Evolutionary conservation across 257 asterid species (phyloP).

Genomic region (Apocynum venetum): DNA sequence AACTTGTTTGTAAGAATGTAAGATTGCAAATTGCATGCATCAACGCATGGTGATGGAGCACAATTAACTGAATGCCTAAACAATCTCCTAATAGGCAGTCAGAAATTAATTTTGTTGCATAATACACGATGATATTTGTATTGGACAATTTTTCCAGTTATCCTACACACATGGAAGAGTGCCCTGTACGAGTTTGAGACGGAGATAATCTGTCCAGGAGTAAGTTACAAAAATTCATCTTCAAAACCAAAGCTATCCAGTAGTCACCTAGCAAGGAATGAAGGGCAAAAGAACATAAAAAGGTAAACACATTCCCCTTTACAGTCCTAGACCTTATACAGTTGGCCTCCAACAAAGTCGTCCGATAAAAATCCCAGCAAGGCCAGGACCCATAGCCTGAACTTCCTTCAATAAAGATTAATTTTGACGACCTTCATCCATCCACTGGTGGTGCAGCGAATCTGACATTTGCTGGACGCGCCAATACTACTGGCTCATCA

Average conservation of each 20-base stretch:
- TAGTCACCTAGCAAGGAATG: constrained; percentile 7
- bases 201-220: constrained; percentile 2
- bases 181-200: constrained; percentile 18
- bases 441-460: constrained; percentile 87
- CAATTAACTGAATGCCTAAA: too few species aligned
- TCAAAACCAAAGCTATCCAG: constrained; percentile 9
- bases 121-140: not conserved
- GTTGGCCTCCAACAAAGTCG: constrained; percentile 8
- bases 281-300: not conserved
- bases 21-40: too few species aligned
- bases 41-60: too few species aligned
- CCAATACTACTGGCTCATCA: constrained; percentile 87
- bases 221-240: constrained; percentile 14
- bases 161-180: not conserved
- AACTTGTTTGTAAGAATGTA: too few species aligned
- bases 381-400: not conserved
- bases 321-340: constrained; percentile 6
- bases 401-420: constrained; percentile 6
- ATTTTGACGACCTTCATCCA: constrained; percentile 40
- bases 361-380: not conserved
- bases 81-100: too few species aligned
- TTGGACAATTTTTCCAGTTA: not conserved
- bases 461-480: constrained; percentile 71
- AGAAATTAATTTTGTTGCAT: too few species aligned
- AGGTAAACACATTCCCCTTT: not conserved